These are phyloP conservation scores for Tuber indicum DNA, from an alignment of 495 filamentous ascomycete genomes.

Conservation along the genomic window DNA sequence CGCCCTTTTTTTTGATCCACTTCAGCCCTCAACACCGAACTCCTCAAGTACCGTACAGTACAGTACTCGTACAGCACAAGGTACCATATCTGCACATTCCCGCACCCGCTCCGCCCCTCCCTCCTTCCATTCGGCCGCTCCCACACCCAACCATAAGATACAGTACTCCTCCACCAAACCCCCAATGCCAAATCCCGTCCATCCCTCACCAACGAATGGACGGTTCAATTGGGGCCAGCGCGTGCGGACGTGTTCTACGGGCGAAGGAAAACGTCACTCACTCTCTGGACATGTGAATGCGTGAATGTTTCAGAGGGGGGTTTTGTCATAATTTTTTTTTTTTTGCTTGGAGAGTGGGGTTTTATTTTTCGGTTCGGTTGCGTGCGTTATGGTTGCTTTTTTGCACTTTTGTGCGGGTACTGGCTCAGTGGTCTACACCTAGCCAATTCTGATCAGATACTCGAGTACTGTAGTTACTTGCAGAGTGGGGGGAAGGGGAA, in stretches of 20 bases:
- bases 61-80: too few relatives aligned
- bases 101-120: too few relatives aligned
- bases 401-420: not conserved
- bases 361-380: not conserved
- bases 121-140: too few relatives aligned
- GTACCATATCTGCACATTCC: not conserved
- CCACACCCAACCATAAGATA: too few relatives aligned
- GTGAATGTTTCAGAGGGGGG: not conserved
- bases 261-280: not conserved
- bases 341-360: not conserved
- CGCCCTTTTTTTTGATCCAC: too few relatives aligned
- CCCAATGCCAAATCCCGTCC: not conserved
- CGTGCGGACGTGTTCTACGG: not conserved
- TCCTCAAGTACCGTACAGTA: too few relatives aligned
- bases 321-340: not conserved
- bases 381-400: not conserved
- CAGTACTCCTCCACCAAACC: too few relatives aligned
- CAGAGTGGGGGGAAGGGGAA: not conserved
- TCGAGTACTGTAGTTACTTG: not conserved
- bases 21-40: too few relatives aligned
- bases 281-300: not conserved
- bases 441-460: not conserved
- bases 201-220: not conserved
- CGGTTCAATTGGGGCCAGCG: too few relatives aligned
- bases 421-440: not conserved